A percentile compares a stretch with the other conserved stretches of the same genome.
Evolutionary conservation across 179 eudicot species (phyloP).

Genomic region (Beta lomatogona): DNA sequence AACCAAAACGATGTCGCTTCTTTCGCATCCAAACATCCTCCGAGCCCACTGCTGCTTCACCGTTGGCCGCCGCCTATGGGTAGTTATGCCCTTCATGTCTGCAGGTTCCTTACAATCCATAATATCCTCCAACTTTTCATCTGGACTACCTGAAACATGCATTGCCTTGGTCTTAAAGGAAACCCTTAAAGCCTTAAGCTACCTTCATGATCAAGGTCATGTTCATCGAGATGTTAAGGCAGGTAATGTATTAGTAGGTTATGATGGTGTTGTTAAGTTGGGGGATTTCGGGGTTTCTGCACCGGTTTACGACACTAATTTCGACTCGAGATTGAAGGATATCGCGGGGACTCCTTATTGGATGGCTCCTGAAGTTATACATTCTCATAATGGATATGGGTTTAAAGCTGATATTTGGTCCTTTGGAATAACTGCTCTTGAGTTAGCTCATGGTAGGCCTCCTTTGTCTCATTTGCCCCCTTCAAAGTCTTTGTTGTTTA

Average conservation of each 20-base stretch:
- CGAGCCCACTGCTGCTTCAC: conserved; percentile 74
- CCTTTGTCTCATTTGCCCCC: conserved; percentile 76
- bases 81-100: conserved; percentile 86
- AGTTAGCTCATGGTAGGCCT: conserved; percentile 76
- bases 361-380: conserved; percentile 91
- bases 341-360: conserved; percentile 75
- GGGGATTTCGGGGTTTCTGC: conserved; percentile 83
- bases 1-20: conserved; percentile 66
- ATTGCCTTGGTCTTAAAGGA: conserved; percentile 59
- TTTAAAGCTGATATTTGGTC: conserved; percentile 86
- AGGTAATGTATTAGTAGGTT: conserved; percentile 65
- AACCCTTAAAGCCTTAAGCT: conserved; percentile 51
- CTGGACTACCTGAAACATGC: conserved; percentile 61
- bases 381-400: conserved; percentile 65
- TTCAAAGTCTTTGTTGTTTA: conserved; percentile 64
- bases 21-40: conserved; percentile 72
- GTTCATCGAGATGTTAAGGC: conserved; percentile 79
- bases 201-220: conserved; percentile 77
- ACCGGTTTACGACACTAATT: conserved; percentile 51
- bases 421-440: conserved; percentile 76
- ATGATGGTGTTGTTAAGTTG: conserved; percentile 56
- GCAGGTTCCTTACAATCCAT: conserved; percentile 73
- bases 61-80: conserved; percentile 65
- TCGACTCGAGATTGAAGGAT: conserved; percentile 36
- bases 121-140: conserved; percentile 45